Evolutionary conservation across 441 rosid species (phyloP), one percentile per base, ranked within the genome.

Genomic region (Adansonia grandidieri): DNA sequence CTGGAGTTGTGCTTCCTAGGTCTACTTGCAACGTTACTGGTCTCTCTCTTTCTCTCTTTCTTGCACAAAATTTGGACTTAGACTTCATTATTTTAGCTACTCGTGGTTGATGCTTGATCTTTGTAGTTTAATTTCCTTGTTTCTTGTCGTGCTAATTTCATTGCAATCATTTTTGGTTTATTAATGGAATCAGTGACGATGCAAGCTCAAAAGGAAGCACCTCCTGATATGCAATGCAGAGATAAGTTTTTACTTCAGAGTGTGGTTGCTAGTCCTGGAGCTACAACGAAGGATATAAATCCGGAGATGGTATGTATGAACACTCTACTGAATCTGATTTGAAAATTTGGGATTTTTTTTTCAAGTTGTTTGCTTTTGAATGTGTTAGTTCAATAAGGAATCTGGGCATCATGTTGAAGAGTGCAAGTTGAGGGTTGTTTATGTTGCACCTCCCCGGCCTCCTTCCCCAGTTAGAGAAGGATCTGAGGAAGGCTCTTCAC

Each of bases 401-500:
- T 83, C 86, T 0, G 98, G 96, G 70, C 88, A 89, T 79, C 76
- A 76, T 72, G 92, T 93, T 14, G 96, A 95, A 79, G 98, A 95
- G 85, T 85, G 86, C 84, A 93, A 91, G 81, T 77, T 95, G 89
- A 84, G 91, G 84, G 97, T 95, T 70, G 73, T 90, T 45, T 95
- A 95, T 85, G 91, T 91, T 74, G 84, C 91, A 80, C 96, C 94
- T 45, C 92, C 92, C n/a, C 85, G 85, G 76, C 93, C 91, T 20
- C 98, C 96, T 19, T 95, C 97, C 17, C 97, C 97, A 0, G 97
- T 95, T 78, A 89, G 83, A 7, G 98, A 94, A 87, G 98, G 89
- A 24, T 86, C 97, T 1, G 97, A 95, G 80, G 98, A 95, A 81
- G 97, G 97, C 40, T 88, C 91, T 71, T 88, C 97, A 2, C 97